Percentiles rank a stretch among this genome's conserved stretches.
Evolutionary conservation across 2,329 filamentous ascomycete species (phyloP).

Genomic region (Cytospora paraplurivora): DNA sequence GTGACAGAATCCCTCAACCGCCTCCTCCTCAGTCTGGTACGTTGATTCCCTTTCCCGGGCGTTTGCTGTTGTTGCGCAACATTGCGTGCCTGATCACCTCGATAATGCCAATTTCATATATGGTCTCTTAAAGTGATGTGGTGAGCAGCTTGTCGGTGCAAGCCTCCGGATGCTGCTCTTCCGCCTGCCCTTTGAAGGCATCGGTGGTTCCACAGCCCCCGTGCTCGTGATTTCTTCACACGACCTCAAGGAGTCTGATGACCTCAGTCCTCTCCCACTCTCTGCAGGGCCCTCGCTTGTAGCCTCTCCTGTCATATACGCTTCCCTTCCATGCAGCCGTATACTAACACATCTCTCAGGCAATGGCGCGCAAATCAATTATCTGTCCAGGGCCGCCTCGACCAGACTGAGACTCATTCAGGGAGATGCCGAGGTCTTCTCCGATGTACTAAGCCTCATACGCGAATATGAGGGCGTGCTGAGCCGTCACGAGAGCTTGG

Average conservation of each 20-base stretch:
- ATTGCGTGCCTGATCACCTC: slow-evolving; percentile 4
- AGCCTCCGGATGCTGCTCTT: no score
- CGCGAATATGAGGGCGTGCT: slow-evolving; percentile 81
- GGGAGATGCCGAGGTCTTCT: slow-evolving; percentile 66
- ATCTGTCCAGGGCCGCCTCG: slow-evolving; percentile 49
- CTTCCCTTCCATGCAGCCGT: slow-evolving; percentile 25
- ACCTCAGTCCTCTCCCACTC: no score
- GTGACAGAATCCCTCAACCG: slow-evolving; percentile 48
- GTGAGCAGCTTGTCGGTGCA: no score
- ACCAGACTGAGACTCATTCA: slow-evolving; percentile 54
- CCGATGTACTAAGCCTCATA: slow-evolving; percentile 71
- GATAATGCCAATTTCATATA: slow-evolving; percentile 7
- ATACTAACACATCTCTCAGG: slow-evolving; percentile 29
- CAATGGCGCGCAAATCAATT: slow-evolving; percentile 53
- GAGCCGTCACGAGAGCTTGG: slow-evolving; percentile 83
- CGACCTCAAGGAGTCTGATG: no score
- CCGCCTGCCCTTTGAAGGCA: no score
- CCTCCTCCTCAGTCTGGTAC: slow-evolving; percentile 50
- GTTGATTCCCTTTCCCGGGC: slow-evolving; percentile 34
- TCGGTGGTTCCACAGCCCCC: no score
- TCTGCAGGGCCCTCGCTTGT: neutral
- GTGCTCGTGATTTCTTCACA: no score
- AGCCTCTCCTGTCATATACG: slow-evolving; percentile 11
- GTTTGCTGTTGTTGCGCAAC: slow-evolving; percentile 2
- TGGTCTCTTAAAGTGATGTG: no score